Percentiles rank a stretch among this genome's conserved stretches.
These are phyloP conservation scores for Sporothrix dimorphospora DNA, from an alignment of 2,329 filamentous ascomycete species.

Conservation along the genomic window DNA sequence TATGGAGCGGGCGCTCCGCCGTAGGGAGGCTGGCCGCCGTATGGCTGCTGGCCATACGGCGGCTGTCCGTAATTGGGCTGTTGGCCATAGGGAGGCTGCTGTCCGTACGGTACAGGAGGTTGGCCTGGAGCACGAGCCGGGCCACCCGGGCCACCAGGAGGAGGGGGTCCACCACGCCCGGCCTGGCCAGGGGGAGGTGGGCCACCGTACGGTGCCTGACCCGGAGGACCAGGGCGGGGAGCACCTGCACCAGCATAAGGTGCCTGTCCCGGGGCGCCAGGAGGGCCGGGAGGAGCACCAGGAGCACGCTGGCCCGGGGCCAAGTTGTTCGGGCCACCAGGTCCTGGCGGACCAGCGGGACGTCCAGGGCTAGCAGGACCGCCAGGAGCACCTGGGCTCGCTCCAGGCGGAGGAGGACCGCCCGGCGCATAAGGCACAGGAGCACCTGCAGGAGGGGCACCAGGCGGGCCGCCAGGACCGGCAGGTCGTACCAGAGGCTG, in stretches of 20 bases:
- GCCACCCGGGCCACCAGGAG: constrained; percentile 1
- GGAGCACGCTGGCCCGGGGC: constrained; percentile 17
- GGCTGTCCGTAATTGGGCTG: not conserved
- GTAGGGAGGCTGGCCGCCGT: not conserved
- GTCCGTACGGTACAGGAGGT: constrained; percentile 21
- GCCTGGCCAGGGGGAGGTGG: constrained; percentile 15
- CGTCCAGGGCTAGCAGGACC: not conserved
- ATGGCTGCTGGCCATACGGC: not conserved
- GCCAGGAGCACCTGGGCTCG: not conserved
- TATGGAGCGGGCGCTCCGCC: constrained; percentile 12
- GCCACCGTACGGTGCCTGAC: constrained; percentile 19
- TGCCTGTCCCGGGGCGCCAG: constrained; percentile 17
- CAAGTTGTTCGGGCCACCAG: not conserved
- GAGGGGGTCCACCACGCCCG: constrained; percentile 9
- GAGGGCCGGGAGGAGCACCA: constrained; percentile 17
- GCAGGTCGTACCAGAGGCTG: not conserved
- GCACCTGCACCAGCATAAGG: constrained; percentile 21
- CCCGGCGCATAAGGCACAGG: not conserved
- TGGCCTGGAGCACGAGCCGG: constrained; percentile 20
- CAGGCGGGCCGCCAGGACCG: not conserved
- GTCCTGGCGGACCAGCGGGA: not conserved
- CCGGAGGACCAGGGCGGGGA: constrained; percentile 18
- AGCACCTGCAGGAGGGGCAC: constrained; percentile 12
- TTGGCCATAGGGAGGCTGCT: constrained; percentile 12
- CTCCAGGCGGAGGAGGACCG: not conserved